Evolutionary conservation across 768 basidiomycete genomes (phyloP).

Genomic region (Kockovaella imperatae): DNA sequence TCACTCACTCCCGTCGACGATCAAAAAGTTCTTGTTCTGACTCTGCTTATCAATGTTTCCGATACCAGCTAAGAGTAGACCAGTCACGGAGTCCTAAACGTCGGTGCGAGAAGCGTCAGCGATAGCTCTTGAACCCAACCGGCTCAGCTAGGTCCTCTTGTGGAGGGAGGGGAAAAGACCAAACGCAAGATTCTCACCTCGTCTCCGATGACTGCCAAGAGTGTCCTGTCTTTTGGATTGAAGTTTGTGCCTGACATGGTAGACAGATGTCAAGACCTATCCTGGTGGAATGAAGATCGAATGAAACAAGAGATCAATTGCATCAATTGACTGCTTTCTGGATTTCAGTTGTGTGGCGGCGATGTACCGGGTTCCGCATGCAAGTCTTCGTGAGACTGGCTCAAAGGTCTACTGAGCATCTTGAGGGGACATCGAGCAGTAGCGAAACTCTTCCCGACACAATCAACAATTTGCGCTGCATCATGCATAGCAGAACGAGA

Average conservation of each 20-base stretch:
- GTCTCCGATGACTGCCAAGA: slow-evolving; percentile 95
- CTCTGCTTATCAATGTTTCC: slow-evolving; percentile 80
- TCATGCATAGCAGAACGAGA: no score
- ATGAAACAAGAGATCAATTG: no score
- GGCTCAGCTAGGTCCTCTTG: neutral
- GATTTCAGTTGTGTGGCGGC: no score
- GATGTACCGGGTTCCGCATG: no score
- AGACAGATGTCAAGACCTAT: no score
- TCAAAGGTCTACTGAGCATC: no score
- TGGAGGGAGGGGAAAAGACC: neutral
- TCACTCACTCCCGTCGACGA: slow-evolving; percentile 80
- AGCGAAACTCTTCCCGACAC: no score
- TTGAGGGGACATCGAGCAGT: no score
- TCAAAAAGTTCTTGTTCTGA: slow-evolving; percentile 97
- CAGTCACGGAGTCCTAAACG: slow-evolving; percentile 87
- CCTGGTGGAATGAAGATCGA: no score
- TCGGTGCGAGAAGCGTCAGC: neutral
- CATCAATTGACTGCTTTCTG: no score
- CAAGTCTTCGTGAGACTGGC: no score
- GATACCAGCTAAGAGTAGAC: slow-evolving; percentile 85
- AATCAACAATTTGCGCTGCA: no score
- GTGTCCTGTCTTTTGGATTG: slow-evolving; percentile 55
- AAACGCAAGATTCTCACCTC: slow-evolving; percentile 56
- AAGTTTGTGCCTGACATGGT: slow-evolving; percentile 17
- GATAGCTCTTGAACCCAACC: neutral